Evolutionary conservation across 1,284 basidiomycete genomes (phyloP), one percentile per base, ranked within the genome.

Genomic region (Megacollybia platyphylla): DNA sequence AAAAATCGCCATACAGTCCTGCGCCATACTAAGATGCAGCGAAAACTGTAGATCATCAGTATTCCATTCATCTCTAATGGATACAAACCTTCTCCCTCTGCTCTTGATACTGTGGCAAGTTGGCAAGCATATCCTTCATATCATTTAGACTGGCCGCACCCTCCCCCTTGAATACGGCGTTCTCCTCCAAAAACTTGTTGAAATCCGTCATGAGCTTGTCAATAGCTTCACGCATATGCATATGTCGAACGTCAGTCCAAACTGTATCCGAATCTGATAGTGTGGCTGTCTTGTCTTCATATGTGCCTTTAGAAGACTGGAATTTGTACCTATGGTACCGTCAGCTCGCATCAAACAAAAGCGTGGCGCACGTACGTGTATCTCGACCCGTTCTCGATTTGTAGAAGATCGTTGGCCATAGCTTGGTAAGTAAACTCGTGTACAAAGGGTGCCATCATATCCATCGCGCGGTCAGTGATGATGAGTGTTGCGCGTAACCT

Each of bases 401-500:
- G 79, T 1, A 99, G 70, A 26, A 98, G 63, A 59, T 98, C 96
- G 54, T 94, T 92, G 41, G 82, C 85, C 96, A 99, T 99, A 1
- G 96, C 94, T 60, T 98, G 96, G 59, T 98, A 99, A 32, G 92
- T 97, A 57, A 99, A 98, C 56, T 98, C 96, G 58, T 99, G 96
- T 36, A 97, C 60, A 49, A 97, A 76, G 0, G 96, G 94, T 1
- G 90, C 85, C 11, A 86, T 60, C 48, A 83, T 80, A 61, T 99
- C 96, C 85, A 99, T 92, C 2, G 91, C 77, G 11, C 96, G 79
- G 60, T 99, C 96, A 1, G 93, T 94, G 50, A 99, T 86, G 54
- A 98, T 76, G 29, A 98, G 64, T 9, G 90, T 85, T 6, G 75
- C 79, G 43, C 85, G 76, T n/a, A 84, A 83, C 46, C 90, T 69